These are phyloP conservation scores for Trichoderma polysporum DNA, from an alignment of 2,329 filamentous ascomycete species.

Conservation along the genomic window DNA sequence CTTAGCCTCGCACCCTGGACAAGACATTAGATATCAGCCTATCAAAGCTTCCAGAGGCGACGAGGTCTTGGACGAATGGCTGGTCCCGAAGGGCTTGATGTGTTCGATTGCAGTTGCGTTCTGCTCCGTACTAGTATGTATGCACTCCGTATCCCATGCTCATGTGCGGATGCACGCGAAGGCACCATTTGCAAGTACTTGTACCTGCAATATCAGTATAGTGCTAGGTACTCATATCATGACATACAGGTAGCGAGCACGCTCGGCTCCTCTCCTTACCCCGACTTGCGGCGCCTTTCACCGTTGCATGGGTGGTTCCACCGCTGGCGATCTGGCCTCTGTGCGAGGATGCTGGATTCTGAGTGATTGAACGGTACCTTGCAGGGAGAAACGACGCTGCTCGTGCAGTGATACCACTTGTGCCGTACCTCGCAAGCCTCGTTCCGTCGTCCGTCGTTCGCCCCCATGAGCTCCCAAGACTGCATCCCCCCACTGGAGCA, in stretches of 20 bases:
- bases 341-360: constrained; percentile 4
- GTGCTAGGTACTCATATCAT: background rate
- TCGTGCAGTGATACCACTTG: background rate
- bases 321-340: constrained; percentile 20
- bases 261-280: background rate
- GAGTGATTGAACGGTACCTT: constrained; percentile 20
- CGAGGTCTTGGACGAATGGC: background rate
- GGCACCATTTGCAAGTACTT: background rate
- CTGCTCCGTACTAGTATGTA: background rate
- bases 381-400: constrained; percentile 8
- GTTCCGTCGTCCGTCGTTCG: background rate
- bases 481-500: background rate
- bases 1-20: constrained; percentile 21
- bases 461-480: background rate
- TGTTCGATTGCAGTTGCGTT: background rate
- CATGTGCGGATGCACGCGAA: background rate
- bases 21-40: constrained; percentile 18
- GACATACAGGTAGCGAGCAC: background rate
- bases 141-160: background rate
- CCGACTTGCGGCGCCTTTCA: constrained; percentile 18
- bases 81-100: background rate
- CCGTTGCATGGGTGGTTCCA: constrained; percentile 21
- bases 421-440: background rate
- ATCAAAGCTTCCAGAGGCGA: constrained; percentile 11
- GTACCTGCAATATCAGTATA: background rate